phyloP scores from a whole-genome alignment of 2,329 filamentous ascomycete genomes.

The Alternaria sp. region DNA sequence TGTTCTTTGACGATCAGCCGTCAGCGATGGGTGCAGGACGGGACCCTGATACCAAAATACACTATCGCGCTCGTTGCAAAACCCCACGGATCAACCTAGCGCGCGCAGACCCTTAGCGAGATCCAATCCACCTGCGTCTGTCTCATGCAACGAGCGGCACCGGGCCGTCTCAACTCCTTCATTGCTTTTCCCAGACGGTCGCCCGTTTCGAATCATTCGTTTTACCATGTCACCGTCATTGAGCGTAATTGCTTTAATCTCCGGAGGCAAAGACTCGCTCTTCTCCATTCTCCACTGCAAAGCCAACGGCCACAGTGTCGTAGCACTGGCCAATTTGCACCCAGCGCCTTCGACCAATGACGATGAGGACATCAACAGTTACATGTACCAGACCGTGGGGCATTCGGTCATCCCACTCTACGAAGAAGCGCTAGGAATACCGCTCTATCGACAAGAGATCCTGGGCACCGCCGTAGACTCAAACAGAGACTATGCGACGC shows the following conservation, averaged over 20 bases:
- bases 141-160: constrained; percentile 6
- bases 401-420: constrained; percentile 88
- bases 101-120: constrained; percentile 20
- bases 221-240: constrained; percentile 22
- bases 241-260: constrained; percentile 85
- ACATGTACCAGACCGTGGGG: constrained; percentile 99
- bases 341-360: constrained; percentile 54
- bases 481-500: constrained; percentile 69
- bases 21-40: neutral
- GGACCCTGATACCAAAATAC: constrained; percentile 7
- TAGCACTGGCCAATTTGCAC: constrained; percentile 89
- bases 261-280: constrained; percentile 96
- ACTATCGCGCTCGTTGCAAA: constrained; percentile 2
- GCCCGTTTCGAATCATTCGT: neutral
- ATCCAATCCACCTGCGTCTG: constrained; percentile 4
- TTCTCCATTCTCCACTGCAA: constrained; percentile 91
- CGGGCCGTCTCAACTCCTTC: constrained; percentile 9
- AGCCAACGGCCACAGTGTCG: constrained; percentile 80
- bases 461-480: constrained; percentile 72
- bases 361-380: constrained; percentile 82
- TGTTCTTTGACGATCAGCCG: constrained; percentile 1
- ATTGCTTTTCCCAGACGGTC: constrained; percentile 4
- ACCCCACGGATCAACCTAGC: constrained; percentile 12
- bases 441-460: constrained; percentile 83
- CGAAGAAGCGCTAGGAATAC: constrained; percentile 76